A percentile compares a stretch with the other conserved stretches of the same genome.
Evolutionary conservation across 331 rosid genomes (phyloP).

Genomic region (Ulmus americana): DNA sequence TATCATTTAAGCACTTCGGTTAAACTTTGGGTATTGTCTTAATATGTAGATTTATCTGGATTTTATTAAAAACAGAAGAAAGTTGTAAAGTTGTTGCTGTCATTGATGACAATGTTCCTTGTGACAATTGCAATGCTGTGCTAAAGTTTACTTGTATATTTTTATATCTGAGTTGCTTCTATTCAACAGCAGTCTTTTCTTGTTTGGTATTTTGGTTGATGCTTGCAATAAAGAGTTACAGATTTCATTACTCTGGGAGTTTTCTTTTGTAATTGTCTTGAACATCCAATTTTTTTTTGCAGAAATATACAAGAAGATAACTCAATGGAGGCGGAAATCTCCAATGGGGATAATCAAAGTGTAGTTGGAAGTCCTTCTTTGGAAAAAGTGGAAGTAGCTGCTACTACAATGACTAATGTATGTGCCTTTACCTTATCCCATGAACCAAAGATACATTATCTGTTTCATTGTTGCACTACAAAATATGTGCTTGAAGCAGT

Average conservation of each 20-base stretch:
- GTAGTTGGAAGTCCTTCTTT: slow-evolving; percentile 45
- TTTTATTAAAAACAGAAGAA: too few relatives aligned
- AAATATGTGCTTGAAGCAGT: slow-evolving; percentile 4
- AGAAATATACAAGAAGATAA: slow-evolving; percentile 73
- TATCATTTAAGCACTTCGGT: too few relatives aligned
- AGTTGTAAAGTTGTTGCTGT: too few relatives aligned
- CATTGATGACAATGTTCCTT: too few relatives aligned
- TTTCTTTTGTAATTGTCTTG: slow-evolving; percentile 17
- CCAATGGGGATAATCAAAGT: slow-evolving; percentile 48
- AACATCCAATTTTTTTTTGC: slow-evolving; percentile 31
- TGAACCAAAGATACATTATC: slow-evolving; percentile 15
- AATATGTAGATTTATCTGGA: too few relatives aligned
- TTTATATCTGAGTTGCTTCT: too few relatives aligned
- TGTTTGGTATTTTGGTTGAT: too few relatives aligned
- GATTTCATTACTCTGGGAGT: neutral
- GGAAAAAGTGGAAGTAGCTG: slow-evolving; percentile 45
- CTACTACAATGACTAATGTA: slow-evolving; percentile 41
- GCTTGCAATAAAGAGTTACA: too few relatives aligned
- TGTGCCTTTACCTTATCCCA: slow-evolving; percentile 17
- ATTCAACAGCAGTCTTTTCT: too few relatives aligned
- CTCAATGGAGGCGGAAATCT: slow-evolving; percentile 51
- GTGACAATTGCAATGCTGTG: too few relatives aligned
- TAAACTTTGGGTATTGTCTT: too few relatives aligned
- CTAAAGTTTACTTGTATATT: too few relatives aligned
- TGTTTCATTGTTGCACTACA: slow-evolving; percentile 3